A percentile compares a stretch with the other conserved stretches of the same genome.
Evolutionary conservation across 73 alveolate genomes (phyloP).

Genomic region (Tetrahymena borealis): DNA sequence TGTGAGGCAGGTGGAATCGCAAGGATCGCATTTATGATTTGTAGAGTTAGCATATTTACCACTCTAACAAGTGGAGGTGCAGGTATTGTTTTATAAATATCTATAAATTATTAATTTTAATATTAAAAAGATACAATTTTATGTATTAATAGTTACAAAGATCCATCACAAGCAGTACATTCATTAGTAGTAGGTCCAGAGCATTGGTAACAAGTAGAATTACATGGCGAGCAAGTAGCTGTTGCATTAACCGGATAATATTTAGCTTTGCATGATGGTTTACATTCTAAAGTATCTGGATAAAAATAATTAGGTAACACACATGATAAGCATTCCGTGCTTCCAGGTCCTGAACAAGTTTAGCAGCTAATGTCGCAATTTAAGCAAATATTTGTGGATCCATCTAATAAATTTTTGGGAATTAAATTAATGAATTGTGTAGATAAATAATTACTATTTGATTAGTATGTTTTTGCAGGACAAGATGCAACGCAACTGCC

Average conservation of each 20-base stretch:
- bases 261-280: not conserved
- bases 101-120: not conserved
- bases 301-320: not conserved
- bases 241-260: not conserved
- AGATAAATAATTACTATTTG: not conserved
- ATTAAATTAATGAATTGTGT: not conserved
- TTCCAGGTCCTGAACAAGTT: not conserved
- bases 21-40: not conserved
- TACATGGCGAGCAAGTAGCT: not conserved
- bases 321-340: not conserved
- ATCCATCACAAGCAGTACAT: not conserved
- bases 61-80: not conserved
- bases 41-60: not conserved
- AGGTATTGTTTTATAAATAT: not conserved
- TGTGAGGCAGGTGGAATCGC: not conserved
- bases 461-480: not conserved
- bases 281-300: not conserved
- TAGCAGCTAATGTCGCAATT: not conserved
- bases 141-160: not conserved
- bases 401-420: not conserved
- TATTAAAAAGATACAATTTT: not conserved
- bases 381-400: not conserved
- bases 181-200: not conserved
- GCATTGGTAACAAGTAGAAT: not conserved
- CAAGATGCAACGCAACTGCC: not conserved